Base-by-base conservation (phyloP, 2,329 filamentous ascomycete genomes). In the Ophiognomonia clavigignenti-juglandacearum region DNA sequence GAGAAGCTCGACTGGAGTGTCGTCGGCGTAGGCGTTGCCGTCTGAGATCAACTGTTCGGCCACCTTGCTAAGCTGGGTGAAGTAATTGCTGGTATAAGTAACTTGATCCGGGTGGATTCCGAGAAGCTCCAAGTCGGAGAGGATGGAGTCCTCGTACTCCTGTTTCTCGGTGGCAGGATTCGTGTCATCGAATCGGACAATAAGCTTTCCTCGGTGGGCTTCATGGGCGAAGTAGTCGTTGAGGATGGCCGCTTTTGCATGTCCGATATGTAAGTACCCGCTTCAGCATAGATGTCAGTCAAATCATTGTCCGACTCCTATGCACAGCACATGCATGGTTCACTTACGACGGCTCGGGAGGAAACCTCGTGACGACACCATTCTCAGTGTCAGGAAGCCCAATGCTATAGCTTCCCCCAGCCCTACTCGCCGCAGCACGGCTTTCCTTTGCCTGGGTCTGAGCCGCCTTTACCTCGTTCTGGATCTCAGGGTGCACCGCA, bases 221-320 rank as follows among this genome's bases (percentile, higher is more conserved):
- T 90, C 85, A 67, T 96, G 90, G 38, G 90, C 92, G 59, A 97
- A 97, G 75, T 95, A 97, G 66, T 97, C 91, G 72, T 93, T 96
- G 48, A 97, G 81, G 46, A 95, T 76, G 6, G 90, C 90, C 24
- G 90, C 90, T 71, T 97, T 97, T 57, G 90, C 89, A 71, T 97
- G 92, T 45, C 92, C 92, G 54, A 96, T 95, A 70, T 96, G 92
- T 37, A 96, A 81, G 64, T 95, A 96, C 52, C 90, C 90, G 56
- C 73, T 77, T 50, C 11, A 26, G 8, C n/a, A 6, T 6, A 34
- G 18, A 16, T n/a, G 8, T n/a, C 32, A 3, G 31, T 53, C 22
- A 54, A 42, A 27, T 16, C 10, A 14, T 27, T 14, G 20, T 19
- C 29, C n/a, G 16, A 32, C 20, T n/a, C n/a, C 11, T 4, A 11